Percentiles rank a stretch among this genome's conserved stretches.
phyloP scores from a whole-genome alignment of 371 early-diverging fungal genomes.

The Catenaria anguillulae region DNA sequence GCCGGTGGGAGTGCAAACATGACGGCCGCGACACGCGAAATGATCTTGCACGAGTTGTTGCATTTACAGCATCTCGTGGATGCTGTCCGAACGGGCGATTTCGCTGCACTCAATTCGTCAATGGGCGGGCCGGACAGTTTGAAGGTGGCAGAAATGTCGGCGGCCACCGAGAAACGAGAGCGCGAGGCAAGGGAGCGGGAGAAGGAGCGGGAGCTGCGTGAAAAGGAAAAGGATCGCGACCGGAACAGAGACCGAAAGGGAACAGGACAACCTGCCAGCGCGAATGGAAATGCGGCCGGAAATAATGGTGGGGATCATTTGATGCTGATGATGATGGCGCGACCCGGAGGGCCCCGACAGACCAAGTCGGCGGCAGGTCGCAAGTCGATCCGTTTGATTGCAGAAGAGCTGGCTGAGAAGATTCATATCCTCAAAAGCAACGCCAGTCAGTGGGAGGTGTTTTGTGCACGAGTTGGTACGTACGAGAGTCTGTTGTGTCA shows the following conservation, averaged over 20 bases:
- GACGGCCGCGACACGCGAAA: neutral
- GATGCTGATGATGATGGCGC: neutral
- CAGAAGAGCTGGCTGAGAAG: neutral
- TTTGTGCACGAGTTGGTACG: slow-evolving; percentile 2
- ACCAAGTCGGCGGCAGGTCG: neutral
- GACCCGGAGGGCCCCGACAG: neutral
- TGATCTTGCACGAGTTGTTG: neutral
- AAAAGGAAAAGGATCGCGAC: too few relatives aligned
- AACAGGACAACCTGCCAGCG: too few relatives aligned
- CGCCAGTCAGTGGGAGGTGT: slow-evolving; percentile 6
- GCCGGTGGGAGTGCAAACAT: too few relatives aligned
- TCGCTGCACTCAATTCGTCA: too few relatives aligned
- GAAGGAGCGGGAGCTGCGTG: neutral
- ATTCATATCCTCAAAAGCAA: neutral
- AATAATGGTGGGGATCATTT: too few relatives aligned
- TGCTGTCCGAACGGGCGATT: neutral
- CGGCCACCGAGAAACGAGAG: too few relatives aligned
- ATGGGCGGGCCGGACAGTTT: too few relatives aligned
- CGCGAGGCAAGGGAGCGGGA: too few relatives aligned
- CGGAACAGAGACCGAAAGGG: too few relatives aligned
- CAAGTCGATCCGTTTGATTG: slow-evolving; percentile 1
- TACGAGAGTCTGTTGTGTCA: neutral
- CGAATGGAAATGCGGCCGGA: too few relatives aligned
- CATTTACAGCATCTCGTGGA: neutral
- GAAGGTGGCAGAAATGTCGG: neutral